Evolutionary conservation across 2,329 filamentous ascomycete genomes (phyloP), one percentile per base, ranked within the genome.

Genomic region (Pleomassaria siparia): DNA sequence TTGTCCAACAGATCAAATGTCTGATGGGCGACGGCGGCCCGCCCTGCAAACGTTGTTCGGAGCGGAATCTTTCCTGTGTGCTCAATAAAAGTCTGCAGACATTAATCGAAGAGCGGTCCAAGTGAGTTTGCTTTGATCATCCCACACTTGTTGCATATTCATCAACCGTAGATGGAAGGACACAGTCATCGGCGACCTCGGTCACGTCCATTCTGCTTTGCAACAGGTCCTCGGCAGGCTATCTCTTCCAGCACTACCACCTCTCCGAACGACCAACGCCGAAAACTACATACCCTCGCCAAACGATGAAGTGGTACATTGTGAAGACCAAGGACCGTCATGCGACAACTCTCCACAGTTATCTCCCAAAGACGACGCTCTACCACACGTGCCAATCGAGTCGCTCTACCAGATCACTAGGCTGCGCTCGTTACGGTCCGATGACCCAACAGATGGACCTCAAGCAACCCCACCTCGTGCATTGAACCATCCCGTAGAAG

Each of bases 51-150:
- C 63, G 78, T 48, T 80, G 78, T 61, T 68, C 71, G 37, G 75
- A 78, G 49, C 73, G 78, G 59, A 74, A 73, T 3, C 50, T 80
- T 30, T 74, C 76, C 25, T 80, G 78, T 54, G 67, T 79, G 24
- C 66, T 80, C 41, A 80, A 80, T 56, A 80, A 79, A 50, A 79
- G 76, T 49, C 67, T 69, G n/a, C 65, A 69, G 58, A 78, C 76
- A 9, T 60, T 80, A 56, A 69, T 80, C 43, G 74, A 78, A 48
- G 76, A 80, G 48, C 49, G 68, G 24, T 64, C 63, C 30, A 55
- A 69, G 62, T 61, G 59, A 60, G 53, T 51, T 16, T 48, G 46
- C 9, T 35, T 47, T 28, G 3, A 10, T 15, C 20, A 24, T 15
- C 25, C 25, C 12, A 7, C 25, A 26, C 5, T 8, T 35, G 8